Base-by-base conservation (phyloP, 345 rosid species). In the Mercurialis annua region DNA sequence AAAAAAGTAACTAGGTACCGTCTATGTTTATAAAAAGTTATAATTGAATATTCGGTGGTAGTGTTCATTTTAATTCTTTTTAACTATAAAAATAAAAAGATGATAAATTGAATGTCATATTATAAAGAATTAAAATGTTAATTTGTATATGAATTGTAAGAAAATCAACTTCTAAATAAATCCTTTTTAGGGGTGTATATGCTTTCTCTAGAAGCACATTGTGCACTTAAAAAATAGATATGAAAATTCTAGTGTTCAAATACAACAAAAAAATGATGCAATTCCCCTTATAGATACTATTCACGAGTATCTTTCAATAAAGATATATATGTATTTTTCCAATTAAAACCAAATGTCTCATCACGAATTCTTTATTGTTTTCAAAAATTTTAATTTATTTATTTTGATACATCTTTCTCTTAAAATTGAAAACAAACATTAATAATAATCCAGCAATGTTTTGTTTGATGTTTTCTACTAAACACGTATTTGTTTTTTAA, bases 361-460 rank as follows among this genome's bases (percentile, higher is more conserved):
- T 26, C 55, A 51, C 23, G 8, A 10, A 10, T 51, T 51, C 33
- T 27, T 51, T 51, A 34, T 38, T 14, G 34, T 16, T 18, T 43
- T 44, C 21, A 24, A 62, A 62, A 11, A 34, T 18, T 31, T 20
- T 38, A 42, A 50, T 2, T 20, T 20, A 50, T 6, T 7, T 20
- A 40, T 42, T 60, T 42, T 10, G 43, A 40, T 27, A 50, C 48
- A 26, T 40, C 65, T 23, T 30, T 24, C 11, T 61, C 31, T 42
- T 61, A 10, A 8, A 20, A 61, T 23, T 58, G 16, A 59, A 44
- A 7, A 40, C 40, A 40, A 9, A 65, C 26, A 29, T 77, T 71
- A n/a, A n/a, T 71, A 68, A 46, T 55, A 31, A 49, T 24, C n/a
- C 76, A 78, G 77, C 54, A 38, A 70, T 60, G 12, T 61, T 57